A percentile compares a stretch with the other conserved stretches of the same genome.
Evolutionary conservation across 805 yeast species (phyloP).

Genomic region (Saccharomycopsis selenospora): DNA sequence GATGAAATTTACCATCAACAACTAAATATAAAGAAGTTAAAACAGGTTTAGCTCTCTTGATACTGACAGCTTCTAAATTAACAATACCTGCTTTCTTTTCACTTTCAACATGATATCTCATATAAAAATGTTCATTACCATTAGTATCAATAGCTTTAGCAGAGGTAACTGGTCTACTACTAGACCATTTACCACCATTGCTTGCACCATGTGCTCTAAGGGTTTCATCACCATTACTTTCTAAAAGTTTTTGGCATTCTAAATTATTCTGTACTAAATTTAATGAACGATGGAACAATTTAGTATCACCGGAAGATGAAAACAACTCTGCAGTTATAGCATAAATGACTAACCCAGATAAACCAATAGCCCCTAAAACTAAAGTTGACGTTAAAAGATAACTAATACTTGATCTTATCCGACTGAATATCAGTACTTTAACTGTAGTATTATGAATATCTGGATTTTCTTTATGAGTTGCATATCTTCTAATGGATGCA

Average conservation of each 20-base stretch:
- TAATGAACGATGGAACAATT: constrained; percentile 82
- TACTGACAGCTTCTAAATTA: constrained; percentile 71
- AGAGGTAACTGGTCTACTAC: constrained; percentile 79
- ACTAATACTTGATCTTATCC: constrained; percentile 8
- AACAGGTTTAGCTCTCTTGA: constrained; percentile 4
- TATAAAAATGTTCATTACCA: constrained; percentile 72
- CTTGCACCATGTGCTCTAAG: constrained; percentile 81
- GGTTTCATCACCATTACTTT: constrained; percentile 38
- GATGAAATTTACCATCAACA: constrained; percentile 17
- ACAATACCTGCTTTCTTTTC: constrained; percentile 58
- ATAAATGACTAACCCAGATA: constrained; percentile 63
- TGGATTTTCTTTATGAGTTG: constrained; percentile 16
- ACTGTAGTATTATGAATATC: not conserved
- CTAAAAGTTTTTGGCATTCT: constrained; percentile 49
- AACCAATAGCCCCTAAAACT: constrained; percentile 62
- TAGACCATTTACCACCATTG: constrained; percentile 68
- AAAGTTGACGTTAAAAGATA: constrained; percentile 28
- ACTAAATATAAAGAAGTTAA: constrained; percentile 12
- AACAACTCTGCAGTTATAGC: constrained; percentile 72
- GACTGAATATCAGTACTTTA: not conserved
- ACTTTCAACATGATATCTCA: constrained; percentile 85
- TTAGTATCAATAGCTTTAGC: constrained; percentile 58
- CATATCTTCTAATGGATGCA: constrained; percentile 9
- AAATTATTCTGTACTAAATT: constrained; percentile 64
- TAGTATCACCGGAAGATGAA: constrained; percentile 88